A percentile compares a stretch with the other conserved stretches of the same genome.
phyloP scores from a whole-genome alignment of 805 yeast species.

The Yarrowia porcina region DNA sequence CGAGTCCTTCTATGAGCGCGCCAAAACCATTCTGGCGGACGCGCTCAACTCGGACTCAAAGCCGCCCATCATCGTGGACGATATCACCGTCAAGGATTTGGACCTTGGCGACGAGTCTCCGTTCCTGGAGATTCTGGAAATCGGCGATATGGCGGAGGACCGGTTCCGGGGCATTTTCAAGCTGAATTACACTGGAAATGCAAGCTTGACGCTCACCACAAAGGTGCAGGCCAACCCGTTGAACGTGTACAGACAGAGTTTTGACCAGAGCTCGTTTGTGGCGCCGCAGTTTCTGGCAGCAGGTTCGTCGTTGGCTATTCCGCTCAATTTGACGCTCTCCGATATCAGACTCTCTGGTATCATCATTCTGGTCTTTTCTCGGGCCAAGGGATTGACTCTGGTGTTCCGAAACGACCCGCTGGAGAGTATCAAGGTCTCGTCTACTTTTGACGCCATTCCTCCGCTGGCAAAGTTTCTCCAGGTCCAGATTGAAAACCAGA shows the following conservation, averaged over 20 bases:
- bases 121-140: slow-evolving; percentile 67
- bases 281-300: slow-evolving; percentile 66
- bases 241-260: slow-evolving; percentile 52
- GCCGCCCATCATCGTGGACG: slow-evolving; percentile 38
- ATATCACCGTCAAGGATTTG: slow-evolving; percentile 62
- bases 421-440: slow-evolving; percentile 74
- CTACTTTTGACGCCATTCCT: slow-evolving; percentile 82
- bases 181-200: slow-evolving; percentile 71
- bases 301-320: slow-evolving; percentile 67
- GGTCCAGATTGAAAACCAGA: slow-evolving; percentile 75
- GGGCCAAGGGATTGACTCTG: slow-evolving; percentile 76
- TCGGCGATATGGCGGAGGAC: slow-evolving; percentile 66
- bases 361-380: slow-evolving; percentile 77
- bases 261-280: slow-evolving; percentile 48
- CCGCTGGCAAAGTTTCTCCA: slow-evolving; percentile 82
- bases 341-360: slow-evolving; percentile 74
- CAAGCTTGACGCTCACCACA: slow-evolving; percentile 64
- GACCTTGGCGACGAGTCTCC: slow-evolving; percentile 76
- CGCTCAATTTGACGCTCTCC: slow-evolving; percentile 69
- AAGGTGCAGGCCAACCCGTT: slow-evolving; percentile 81
- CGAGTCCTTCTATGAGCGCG: slow-evolving; percentile 57
- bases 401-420: slow-evolving; percentile 88
- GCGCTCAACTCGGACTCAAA: slow-evolving; percentile 37
- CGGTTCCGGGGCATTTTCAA: slow-evolving; percentile 61
- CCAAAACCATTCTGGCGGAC: slow-evolving; percentile 41